Percentiles rank a stretch among this genome's conserved stretches.
phyloP scores from a whole-genome alignment of 257 asterid genomes.

The Datura wrightii region DNA sequence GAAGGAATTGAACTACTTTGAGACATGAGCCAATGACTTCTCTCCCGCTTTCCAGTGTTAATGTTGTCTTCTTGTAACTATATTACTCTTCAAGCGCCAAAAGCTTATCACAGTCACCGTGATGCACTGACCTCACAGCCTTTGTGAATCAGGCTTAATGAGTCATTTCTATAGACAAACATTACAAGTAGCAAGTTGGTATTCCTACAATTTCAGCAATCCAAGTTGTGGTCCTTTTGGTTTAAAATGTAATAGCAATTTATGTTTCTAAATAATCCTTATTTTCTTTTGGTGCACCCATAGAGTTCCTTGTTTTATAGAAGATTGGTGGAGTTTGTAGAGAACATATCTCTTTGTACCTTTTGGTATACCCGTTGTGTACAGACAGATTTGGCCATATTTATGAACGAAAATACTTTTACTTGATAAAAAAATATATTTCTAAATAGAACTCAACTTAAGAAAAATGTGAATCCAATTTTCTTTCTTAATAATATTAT shows the following conservation, averaged over 20 bases:
- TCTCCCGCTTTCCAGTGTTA: not conserved
- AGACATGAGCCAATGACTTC: conserved; percentile 3
- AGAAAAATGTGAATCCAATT: not conserved
- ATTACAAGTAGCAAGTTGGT: not conserved
- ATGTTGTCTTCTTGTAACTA: not conserved
- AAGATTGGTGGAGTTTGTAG: too few species aligned
- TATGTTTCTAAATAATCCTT: not conserved
- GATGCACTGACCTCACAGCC: not conserved
- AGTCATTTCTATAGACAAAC: not conserved
- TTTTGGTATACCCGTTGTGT: too few species aligned
- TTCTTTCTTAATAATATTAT: not conserved
- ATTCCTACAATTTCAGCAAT: conserved; percentile 10
- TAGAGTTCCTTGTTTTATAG: too few species aligned
- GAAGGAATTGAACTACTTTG: not conserved
- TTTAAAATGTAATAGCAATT: conserved; percentile 12
- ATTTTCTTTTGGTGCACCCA: too few species aligned
- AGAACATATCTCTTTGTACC: too few species aligned
- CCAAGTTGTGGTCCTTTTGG: not conserved
- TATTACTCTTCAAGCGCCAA: not conserved
- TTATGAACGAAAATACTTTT: too few species aligned
- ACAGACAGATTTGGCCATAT: too few species aligned
- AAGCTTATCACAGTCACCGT: not conserved
- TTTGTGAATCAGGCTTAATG: not conserved
- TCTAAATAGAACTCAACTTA: not conserved
- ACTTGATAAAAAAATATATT: not conserved